Percentiles rank a stretch among this genome's conserved stretches.
These are phyloP conservation scores for Candida alai DNA, from an alignment of 805 yeast genomes.

Conservation along the genomic window DNA sequence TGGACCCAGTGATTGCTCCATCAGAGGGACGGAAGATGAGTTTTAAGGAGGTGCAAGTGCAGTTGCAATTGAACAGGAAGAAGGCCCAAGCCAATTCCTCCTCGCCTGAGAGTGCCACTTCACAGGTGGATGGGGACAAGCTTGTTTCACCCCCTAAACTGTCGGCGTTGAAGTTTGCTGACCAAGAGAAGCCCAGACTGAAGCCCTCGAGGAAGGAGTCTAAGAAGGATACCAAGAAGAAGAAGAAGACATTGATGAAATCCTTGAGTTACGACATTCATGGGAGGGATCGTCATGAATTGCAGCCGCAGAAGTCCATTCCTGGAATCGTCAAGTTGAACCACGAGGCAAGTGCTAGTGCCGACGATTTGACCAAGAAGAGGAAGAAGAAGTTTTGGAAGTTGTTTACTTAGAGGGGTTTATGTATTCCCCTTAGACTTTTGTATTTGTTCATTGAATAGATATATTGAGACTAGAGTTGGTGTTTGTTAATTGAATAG, in stretches of 20 bases:
- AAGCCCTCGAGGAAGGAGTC: too few relatives aligned
- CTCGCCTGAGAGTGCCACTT: conserved; percentile 6
- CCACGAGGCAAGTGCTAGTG: not conserved
- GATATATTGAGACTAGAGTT: too few relatives aligned
- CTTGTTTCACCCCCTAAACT: conserved; percentile 20
- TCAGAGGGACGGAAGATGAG: conserved; percentile 7
- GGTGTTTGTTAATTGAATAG: too few relatives aligned
- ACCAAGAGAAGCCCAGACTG: conserved; percentile 12
- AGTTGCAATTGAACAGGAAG: conserved; percentile 6
- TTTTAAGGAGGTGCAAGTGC: conserved; percentile 7
- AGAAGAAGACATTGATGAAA: conserved; percentile 21
- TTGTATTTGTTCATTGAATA: too few relatives aligned
- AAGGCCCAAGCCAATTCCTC: conserved; percentile 15
- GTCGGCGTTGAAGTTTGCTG: conserved; percentile 29
- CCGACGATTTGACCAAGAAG: conserved; percentile 19
- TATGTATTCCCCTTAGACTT: too few relatives aligned
- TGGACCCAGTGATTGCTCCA: conserved; percentile 20
- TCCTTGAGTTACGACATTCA: conserved; percentile 41
- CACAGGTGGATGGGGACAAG: not conserved
- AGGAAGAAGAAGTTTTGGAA: conserved; percentile 35
- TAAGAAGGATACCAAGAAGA: conserved; percentile 11
- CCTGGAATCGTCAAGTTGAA: conserved; percentile 29
- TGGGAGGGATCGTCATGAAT: conserved; percentile 18
- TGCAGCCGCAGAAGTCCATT: conserved; percentile 37
- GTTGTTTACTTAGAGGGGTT: conserved; percentile 17